Conservation (phyloP, 1,284 basidiomycete species). For the Phenoliferia sp. region DNA sequence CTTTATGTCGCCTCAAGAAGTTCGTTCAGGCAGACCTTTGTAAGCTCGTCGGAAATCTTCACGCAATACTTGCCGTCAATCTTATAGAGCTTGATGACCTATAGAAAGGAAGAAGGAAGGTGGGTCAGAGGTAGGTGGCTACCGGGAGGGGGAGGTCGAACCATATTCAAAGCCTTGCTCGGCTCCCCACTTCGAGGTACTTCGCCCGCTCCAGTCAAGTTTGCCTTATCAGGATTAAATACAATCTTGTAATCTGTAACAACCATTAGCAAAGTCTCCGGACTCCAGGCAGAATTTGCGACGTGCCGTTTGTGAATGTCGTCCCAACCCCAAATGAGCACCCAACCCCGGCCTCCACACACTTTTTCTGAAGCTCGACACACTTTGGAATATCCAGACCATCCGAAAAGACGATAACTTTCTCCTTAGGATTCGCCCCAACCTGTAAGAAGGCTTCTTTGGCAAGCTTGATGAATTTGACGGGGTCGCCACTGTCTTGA, state of each 20-base stretch:
- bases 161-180: conserved; percentile 82
- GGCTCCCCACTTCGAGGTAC: background rate
- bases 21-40: conserved; percentile 56
- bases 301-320: conserved; percentile 63
- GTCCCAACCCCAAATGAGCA: conserved; percentile 89
- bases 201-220: background rate
- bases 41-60: conserved; percentile 86
- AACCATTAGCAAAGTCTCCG: too few species aligned
- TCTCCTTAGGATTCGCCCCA: conserved; percentile 60
- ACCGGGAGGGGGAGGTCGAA: background rate
- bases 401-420: conserved; percentile 78
- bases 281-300: background rate
- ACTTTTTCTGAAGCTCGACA: conserved; percentile 63
- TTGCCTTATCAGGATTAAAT: background rate
- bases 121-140: background rate
- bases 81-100: conserved; percentile 72
- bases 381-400: conserved; percentile 66
- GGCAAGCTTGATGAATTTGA: conserved; percentile 65
- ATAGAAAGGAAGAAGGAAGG: background rate
- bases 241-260: conserved; percentile 54
- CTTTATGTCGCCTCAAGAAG: too few species aligned
- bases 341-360: conserved; percentile 66
- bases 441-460: conserved; percentile 63
- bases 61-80: conserved; percentile 71
- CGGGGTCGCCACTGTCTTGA: conserved; percentile 73